phyloP scores from a whole-genome alignment of 2,329 filamentous ascomycete species.

The Colletotrichum melonis region DNA sequence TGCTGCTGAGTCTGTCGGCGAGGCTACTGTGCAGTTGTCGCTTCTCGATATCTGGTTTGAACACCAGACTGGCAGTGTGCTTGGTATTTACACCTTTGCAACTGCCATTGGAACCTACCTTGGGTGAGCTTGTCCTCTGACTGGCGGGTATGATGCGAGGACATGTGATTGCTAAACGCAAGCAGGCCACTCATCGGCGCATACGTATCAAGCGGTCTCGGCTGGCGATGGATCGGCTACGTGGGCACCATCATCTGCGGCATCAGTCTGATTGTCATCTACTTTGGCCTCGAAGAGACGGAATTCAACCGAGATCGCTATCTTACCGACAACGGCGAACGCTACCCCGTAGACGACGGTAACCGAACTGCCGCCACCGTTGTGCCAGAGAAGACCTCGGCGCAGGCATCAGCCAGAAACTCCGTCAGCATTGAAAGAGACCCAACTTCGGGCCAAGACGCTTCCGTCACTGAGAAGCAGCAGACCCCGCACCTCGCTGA shows the following conservation, averaged over 20 bases:
- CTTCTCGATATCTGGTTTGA: constrained; percentile 69
- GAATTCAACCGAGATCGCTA: constrained; percentile 57
- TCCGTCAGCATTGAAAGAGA: neutral
- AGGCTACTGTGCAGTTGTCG: constrained; percentile 67
- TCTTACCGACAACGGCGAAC: constrained; percentile 41
- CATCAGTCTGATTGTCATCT: constrained; percentile 57
- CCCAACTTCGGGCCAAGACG: neutral
- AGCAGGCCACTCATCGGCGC: constrained; percentile 59
- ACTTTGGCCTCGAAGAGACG: constrained; percentile 65
- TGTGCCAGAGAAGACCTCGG: constrained; percentile 33
- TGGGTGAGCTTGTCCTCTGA: constrained; percentile 43
- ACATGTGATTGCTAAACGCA: neutral
- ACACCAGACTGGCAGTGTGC: constrained; percentile 64
- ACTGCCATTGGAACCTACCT: constrained; percentile 67
- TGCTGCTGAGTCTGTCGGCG: constrained; percentile 66
- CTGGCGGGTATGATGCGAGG: neutral
- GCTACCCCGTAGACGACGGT: constrained; percentile 33
- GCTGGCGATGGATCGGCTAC: constrained; percentile 68
- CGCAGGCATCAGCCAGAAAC: neutral
- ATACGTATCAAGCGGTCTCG: constrained; percentile 59
- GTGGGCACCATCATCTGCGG: constrained; percentile 61
- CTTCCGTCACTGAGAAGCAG: neutral
- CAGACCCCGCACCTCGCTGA: constrained; percentile 17
- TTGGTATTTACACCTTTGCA: constrained; percentile 66
- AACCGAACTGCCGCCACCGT: constrained; percentile 16